These are phyloP conservation scores for Ophiocordyceps camponoti-rufipedis DNA, from an alignment of 2,329 filamentous ascomycete genomes.

Conservation along the genomic window DNA sequence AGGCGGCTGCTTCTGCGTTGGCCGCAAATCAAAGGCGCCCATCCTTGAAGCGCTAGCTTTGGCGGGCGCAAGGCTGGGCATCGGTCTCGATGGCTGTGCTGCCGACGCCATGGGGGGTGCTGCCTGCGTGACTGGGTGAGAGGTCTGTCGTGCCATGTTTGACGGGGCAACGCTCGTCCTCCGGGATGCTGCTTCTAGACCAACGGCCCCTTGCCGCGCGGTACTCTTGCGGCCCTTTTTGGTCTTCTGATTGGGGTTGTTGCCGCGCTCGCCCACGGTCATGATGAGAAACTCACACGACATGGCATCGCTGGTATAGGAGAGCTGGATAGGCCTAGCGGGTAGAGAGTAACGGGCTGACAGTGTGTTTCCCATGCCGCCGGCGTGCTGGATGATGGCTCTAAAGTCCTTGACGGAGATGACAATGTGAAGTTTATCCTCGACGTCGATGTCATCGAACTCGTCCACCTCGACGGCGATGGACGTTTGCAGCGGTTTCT, in stretches of 20 bases:
- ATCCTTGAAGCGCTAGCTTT: constrained; percentile 17
- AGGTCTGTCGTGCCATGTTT: constrained; percentile 10
- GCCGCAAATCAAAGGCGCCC: constrained; percentile 26
- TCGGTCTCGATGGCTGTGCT: constrained; percentile 11
- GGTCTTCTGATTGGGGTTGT: constrained; percentile 26
- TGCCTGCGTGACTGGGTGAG: constrained; percentile 5
- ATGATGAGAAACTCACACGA: constrained; percentile 65
- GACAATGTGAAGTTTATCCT: constrained; percentile 60
- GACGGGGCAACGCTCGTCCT: constrained; percentile 21
- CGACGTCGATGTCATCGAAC: constrained; percentile 56
- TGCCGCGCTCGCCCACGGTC: constrained; percentile 53
- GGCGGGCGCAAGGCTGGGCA: constrained; percentile 15
- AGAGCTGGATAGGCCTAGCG: constrained; percentile 52
- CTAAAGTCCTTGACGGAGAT: constrained; percentile 74
- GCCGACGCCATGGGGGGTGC: constrained; percentile 8
- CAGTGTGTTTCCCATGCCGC: constrained; percentile 46
- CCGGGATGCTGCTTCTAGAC: constrained; percentile 28
- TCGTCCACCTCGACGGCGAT: constrained; percentile 61
- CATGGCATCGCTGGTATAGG: constrained; percentile 50
- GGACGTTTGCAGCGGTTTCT: constrained; percentile 65
- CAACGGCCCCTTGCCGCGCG: constrained; percentile 15
- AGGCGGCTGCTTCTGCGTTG: constrained; percentile 34
- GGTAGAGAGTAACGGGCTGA: constrained; percentile 54
- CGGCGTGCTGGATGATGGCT: constrained; percentile 59
- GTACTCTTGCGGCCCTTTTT: constrained; percentile 25